Evolutionary conservation across 768 basidiomycete species (phyloP), one percentile per base, ranked within the genome.

Genomic region (Neoboletus subvelutipes): DNA sequence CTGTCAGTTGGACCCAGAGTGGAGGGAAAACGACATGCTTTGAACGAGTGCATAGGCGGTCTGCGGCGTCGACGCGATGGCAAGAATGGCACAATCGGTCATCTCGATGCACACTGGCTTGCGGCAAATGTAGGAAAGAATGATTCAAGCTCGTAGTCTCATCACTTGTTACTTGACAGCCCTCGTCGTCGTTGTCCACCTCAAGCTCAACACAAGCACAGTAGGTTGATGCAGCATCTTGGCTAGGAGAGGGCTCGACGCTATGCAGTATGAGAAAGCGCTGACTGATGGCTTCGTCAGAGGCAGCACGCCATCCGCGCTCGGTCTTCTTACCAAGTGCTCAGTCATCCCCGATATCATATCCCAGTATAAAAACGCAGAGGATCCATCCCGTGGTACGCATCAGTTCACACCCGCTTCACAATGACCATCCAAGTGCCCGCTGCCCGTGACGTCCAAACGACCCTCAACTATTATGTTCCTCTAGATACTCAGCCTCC

Each of bases 391-490:
- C 11, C 15, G 40, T 52, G 53, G 34, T 43, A 29, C 11, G 26
- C 60, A 47, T n/a, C 28, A 55, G 12, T 28, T 9, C 5, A 29
- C 36, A 20, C 4, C 22, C 9, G 12, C 26, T 33, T 20, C 37
- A 40, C 45, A 20, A 65, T 64, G 50, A 67, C 71, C 41, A 50
- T 64, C 31, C 52, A 65, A 36, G 63, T 67, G 2, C 67, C 69
- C n/a, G 42, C 64, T 33, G 65, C 74, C 26, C 74, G 67, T 34
- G 72, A 76, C 62, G 72, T 77, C 34, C 69, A 64, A 13, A 73
- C 76, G 24, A 71, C 65, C 22, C 68, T 78, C 61, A 76, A 78
- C 63, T 78, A 78, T 52, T 65, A 68, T 58, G 45, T 52, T 0
- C 66, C 74, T 1, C 54, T 57, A 4, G 63, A 65, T 17, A 57